Percentiles rank a stretch among this genome's conserved stretches.
These are phyloP conservation scores for Microsporum canis DNA, from an alignment of 2,329 filamentous ascomycete species.

Conservation along the genomic window DNA sequence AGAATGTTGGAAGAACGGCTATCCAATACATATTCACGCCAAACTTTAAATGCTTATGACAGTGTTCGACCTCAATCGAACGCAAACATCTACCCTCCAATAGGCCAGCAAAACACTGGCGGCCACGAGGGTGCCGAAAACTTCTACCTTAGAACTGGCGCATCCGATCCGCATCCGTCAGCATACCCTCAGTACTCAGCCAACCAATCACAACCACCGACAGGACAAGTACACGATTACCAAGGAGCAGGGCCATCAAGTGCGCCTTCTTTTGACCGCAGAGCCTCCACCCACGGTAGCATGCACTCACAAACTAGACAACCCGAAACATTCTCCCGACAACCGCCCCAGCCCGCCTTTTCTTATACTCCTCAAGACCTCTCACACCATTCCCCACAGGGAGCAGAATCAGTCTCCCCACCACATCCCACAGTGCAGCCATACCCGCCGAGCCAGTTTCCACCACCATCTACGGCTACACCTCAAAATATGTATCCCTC, in stretches of 20 bases:
- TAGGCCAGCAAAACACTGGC: constrained; percentile 45
- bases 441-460: background rate
- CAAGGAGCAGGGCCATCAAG: background rate
- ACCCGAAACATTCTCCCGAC: background rate
- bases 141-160: constrained; percentile 8
- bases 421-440: background rate
- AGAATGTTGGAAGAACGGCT: constrained; percentile 93
- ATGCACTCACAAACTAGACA: background rate
- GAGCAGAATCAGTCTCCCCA: background rate
- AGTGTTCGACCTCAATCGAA: constrained; percentile 37
- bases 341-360: background rate
- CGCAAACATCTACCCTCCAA: constrained; percentile 58
- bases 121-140: constrained; percentile 34
- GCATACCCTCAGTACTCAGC: background rate
- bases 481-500: background rate
- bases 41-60: constrained; percentile 54
- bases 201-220: background rate
- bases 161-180: background rate
- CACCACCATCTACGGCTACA: background rate
- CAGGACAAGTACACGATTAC: constrained; percentile 4
- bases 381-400: background rate
- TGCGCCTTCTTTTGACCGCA: background rate
- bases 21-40: constrained; percentile 82
- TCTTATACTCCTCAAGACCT: background rate
- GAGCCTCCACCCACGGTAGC: background rate